Evolutionary conservation across 2,329 filamentous ascomycete genomes (phyloP), one percentile per base, ranked within the genome.

Genomic region (Epichloe gansuensis): DNA sequence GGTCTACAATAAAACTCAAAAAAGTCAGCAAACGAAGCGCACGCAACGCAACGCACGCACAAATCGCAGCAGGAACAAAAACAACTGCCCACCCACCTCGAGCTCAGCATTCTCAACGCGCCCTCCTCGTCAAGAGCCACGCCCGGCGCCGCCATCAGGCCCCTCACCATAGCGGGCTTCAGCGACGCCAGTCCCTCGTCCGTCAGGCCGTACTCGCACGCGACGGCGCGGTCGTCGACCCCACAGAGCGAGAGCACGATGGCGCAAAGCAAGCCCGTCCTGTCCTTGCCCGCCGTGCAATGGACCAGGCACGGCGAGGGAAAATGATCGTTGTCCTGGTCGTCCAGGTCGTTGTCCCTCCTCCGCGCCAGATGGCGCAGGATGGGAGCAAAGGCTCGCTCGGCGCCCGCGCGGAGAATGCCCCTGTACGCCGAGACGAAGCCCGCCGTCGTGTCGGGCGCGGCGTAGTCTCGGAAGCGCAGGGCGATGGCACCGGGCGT

Each of bases 201-300:
- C 0, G 83, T 87, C 9, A 87, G 69, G 15, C 74, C 70, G 63
- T 89, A 90, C 64, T 90, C 86, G 9, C 74, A 66, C 0, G 82
- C 83, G n/a, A 87, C 74, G 4, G 67, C 63, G 36, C 77, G 70
- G 56, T 81, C 74, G 1, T 72, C 65, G 0, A 87, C 80, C 4
- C 81, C 81, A 8, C 80, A 80, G 31, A 88, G 71, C 27, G 76
- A 68, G 40, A 88, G 71, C 8, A 89, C 63, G 41, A 90, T 59
- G 3, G 83, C 85, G 47, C 80, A 77, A 44, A 88, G 68, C 4
- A 89, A 74, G 2, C 86, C 86, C 0, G 86, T 89, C 43, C 86
- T 74, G 64, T 90, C 86, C 66, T 90, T 90, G 12, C 86, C 86
- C 0, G 83, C 84, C 0, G 84, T 86, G 65, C 86, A 89, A 61